Conservation (phyloP, 805 yeast genomes). For the Pichia pseudocactophila region DNA sequence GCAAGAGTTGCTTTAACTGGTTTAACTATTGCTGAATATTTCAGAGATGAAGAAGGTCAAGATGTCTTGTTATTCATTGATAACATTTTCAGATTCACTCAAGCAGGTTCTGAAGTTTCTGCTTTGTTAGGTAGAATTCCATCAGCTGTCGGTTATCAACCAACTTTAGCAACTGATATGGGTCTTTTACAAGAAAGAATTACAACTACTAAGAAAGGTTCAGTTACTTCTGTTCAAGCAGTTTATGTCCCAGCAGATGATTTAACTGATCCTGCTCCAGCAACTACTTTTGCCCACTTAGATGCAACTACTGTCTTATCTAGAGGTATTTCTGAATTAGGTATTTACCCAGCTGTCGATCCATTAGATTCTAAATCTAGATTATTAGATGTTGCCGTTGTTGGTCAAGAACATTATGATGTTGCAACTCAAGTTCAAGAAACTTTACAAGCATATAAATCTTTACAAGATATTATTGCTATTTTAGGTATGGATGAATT, state of each 20-base stretch:
- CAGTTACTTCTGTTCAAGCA: slow-evolving; percentile 99
- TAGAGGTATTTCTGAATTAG: slow-evolving; percentile 98
- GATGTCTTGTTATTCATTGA: slow-evolving; percentile 98
- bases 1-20: slow-evolving; percentile 99
- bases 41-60: slow-evolving; percentile 99
- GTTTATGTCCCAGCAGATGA: slow-evolving; percentile 99
- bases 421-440: slow-evolving; percentile 94
- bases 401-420: slow-evolving; percentile 97
- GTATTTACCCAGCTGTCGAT: slow-evolving; percentile 99
- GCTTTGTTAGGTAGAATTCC: slow-evolving; percentile 99
- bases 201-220: slow-evolving; percentile 99
- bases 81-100: slow-evolving; percentile 99
- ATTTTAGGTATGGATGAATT: slow-evolving; percentile 99
- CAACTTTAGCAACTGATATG: slow-evolving; percentile 99
- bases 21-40: slow-evolving; percentile 99
- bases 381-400: slow-evolving; percentile 93
- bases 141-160: slow-evolving; percentile 99
- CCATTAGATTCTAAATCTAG: slow-evolving; percentile 99
- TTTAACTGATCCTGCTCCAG: slow-evolving; percentile 99
- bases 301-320: slow-evolving; percentile 99
- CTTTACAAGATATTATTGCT: slow-evolving; percentile 99
- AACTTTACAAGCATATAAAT: slow-evolving; percentile 99
- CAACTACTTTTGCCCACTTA: slow-evolving; percentile 99
- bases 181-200: slow-evolving; percentile 99
- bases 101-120: slow-evolving; percentile 99